Evolutionary conservation across 805 yeast species (phyloP), one percentile per base, ranked within the genome.

Genomic region (Candida insectalens): DNA sequence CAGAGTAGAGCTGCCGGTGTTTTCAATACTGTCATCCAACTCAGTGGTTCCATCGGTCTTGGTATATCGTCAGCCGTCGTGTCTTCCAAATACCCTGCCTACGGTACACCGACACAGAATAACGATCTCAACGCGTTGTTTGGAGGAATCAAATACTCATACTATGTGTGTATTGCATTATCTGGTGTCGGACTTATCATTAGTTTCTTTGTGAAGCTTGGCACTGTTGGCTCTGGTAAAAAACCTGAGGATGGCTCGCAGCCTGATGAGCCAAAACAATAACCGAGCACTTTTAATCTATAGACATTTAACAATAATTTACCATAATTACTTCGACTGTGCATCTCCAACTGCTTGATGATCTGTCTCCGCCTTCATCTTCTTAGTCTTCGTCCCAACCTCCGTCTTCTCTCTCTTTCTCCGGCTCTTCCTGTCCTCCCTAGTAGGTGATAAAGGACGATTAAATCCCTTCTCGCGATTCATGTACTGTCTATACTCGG

Each of bases 401-500:
- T n/a, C 18, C 20, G 26, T 30, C n/a, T 30, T 29, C 26, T 30
- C 25, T 15, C n/a, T 30, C 7, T 9, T n/a, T 31, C 19, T 33
- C 28, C 32, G 2, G 33, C 32, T 35, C 20, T 38, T 41, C 16
- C 18, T 30, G 14, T 42, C 43, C 8, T 20, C 30, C 27, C 45
- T 36, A 8, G 44, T 40, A 2, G 77, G 78, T 3, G 77, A 71
- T 25, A 72, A 49, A 1, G 73, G 65, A 35, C 79, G 53, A 43
- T 71, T 73, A 50, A 70, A 71, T 3, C 78, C 78, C 41, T 67
- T 69, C 10, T 52, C 61, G 36, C 77, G 55, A 46, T 73, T 74
- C 74, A 72, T 72, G 41, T 74, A 74, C 50, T 74, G 80, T 44
- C 81, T 59, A 46, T 70, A 74, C 27, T 64, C 64, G 1, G 71